phyloP scores from a whole-genome alignment of 108 stramenopile species.

The Skeletonema tropicum region DNA sequence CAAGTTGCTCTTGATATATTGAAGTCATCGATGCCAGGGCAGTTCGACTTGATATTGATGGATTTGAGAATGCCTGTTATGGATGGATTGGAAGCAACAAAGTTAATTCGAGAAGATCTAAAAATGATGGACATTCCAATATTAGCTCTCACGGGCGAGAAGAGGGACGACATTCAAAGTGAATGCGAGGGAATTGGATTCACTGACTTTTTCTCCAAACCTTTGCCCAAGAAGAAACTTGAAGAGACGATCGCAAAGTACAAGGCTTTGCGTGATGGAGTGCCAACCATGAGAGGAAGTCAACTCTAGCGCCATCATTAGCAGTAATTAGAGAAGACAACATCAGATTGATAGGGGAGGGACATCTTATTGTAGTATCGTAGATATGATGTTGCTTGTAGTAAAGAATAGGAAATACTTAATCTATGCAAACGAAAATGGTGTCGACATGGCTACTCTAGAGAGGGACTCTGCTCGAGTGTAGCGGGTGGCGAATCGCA shows the following conservation, averaged over 20 bases:
- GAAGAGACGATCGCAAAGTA: neutral
- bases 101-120: constrained; percentile 31
- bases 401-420: too few relatives aligned
- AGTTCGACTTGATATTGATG: constrained; percentile 24
- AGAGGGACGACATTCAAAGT: constrained; percentile 14
- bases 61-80: constrained; percentile 58
- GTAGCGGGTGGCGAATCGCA: too few relatives aligned
- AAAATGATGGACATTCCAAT: constrained; percentile 32
- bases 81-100: constrained; percentile 61
- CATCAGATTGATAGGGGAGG: too few relatives aligned
- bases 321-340: too few relatives aligned
- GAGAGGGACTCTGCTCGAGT: too few relatives aligned
- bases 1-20: constrained; percentile 52
- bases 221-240: constrained; percentile 5
- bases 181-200: constrained; percentile 39
- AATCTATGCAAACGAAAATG: too few relatives aligned
- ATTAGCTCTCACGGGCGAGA: constrained; percentile 38
- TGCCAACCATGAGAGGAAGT: neutral
- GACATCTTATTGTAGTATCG: too few relatives aligned
- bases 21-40: constrained; percentile 21
- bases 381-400: too few relatives aligned
- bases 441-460: too few relatives aligned
- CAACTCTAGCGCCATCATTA: too few relatives aligned
- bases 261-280: constrained; percentile 1
- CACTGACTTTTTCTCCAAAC: constrained; percentile 30